These are phyloP conservation scores for Nymphaea thermarum DNA, from an alignment of 164 flowering plant species.

Conservation along the genomic window DNA sequence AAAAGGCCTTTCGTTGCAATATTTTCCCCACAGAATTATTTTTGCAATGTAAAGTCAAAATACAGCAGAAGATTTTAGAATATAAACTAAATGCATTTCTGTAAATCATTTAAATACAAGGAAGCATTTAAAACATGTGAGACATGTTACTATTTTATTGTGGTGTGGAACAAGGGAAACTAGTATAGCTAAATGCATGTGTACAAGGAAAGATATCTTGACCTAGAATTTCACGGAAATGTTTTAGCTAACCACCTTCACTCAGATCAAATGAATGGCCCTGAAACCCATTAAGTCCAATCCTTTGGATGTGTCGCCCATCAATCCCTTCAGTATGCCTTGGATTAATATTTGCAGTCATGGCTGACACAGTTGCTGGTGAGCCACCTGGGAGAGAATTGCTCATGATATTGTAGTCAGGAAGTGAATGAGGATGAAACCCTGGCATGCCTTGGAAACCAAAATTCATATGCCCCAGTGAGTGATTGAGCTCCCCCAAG, in stretches of 20 bases:
- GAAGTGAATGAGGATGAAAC: slow-evolving; percentile 62
- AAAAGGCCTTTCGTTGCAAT: too few relatives aligned
- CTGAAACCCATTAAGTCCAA: slow-evolving; percentile 23
- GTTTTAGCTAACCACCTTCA: slow-evolving; percentile 30
- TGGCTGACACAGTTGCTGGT: slow-evolving; percentile 16
- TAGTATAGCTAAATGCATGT: too few relatives aligned
- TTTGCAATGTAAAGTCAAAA: too few relatives aligned
- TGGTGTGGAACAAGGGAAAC: too few relatives aligned
- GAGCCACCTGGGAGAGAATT: slow-evolving; percentile 31
- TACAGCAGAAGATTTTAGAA: too few relatives aligned
- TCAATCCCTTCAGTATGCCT: slow-evolving; percentile 31
- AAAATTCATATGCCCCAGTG: slow-evolving; percentile 31
- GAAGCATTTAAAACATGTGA: too few relatives aligned
- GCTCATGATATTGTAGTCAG: slow-evolving; percentile 34
- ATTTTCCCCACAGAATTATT: too few relatives aligned
- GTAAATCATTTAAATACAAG: too few relatives aligned
- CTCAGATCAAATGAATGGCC: slow-evolving; percentile 25
- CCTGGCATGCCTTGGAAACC: slow-evolving; percentile 23
- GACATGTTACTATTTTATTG: too few relatives aligned
- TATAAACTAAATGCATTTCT: too few relatives aligned
- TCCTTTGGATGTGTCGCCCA: slow-evolving; percentile 25
- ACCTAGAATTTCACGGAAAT: not conserved
- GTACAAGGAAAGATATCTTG: too few relatives aligned
- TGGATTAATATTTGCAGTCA: slow-evolving; percentile 22
- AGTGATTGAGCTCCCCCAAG: slow-evolving; percentile 23